Percentiles rank a stretch among this genome's conserved stretches.
Conservation (phyloP, 2,329 filamentous ascomycete genomes). For the Aspergillus aculeatus region DNA sequence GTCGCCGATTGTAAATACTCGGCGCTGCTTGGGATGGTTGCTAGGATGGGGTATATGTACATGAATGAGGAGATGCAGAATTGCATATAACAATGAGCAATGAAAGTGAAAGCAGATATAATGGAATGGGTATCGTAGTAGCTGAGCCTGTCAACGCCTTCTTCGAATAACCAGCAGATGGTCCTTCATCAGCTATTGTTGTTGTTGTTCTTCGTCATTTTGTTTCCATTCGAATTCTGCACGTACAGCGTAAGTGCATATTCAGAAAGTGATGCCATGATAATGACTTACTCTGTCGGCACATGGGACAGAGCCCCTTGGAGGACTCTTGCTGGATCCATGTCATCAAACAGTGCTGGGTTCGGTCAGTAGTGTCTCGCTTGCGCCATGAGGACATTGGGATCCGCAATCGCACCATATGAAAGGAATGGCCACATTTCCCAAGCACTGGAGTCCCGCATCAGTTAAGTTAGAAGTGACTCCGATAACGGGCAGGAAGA, state of each 20-base stretch:
- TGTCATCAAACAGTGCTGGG: slow-evolving; percentile 76
- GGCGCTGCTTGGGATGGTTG: neutral
- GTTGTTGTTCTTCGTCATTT: slow-evolving; percentile 32
- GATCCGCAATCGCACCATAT: slow-evolving; percentile 66
- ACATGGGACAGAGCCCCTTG: slow-evolving; percentile 96
- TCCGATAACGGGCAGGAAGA: neutral
- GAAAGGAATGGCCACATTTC: slow-evolving; percentile 96
- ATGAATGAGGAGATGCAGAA: neutral
- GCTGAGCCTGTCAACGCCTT: slow-evolving; percentile 12
- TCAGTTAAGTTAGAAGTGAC: slow-evolving; percentile 1
- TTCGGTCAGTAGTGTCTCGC: slow-evolving; percentile 6
- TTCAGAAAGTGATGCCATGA: neutral
- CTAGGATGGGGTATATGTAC: neutral
- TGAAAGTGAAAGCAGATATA: slow-evolving; percentile 5
- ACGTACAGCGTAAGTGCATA: slow-evolving; percentile 16
- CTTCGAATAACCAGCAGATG: neutral
- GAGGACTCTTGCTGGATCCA: slow-evolving; percentile 96
- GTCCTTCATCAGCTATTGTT: neutral
- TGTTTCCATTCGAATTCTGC: slow-evolving; percentile 57
- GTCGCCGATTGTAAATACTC: neutral
- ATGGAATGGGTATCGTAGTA: slow-evolving; percentile 22
- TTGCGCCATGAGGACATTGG: slow-evolving; percentile 8
- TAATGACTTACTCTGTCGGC: slow-evolving; percentile 72
- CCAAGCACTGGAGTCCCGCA: slow-evolving; percentile 68
- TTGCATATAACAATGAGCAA: slow-evolving; percentile 3